Base-by-base conservation (phyloP, 2,329 filamentous ascomycete genomes). In the Cercospora sesami region DNA sequence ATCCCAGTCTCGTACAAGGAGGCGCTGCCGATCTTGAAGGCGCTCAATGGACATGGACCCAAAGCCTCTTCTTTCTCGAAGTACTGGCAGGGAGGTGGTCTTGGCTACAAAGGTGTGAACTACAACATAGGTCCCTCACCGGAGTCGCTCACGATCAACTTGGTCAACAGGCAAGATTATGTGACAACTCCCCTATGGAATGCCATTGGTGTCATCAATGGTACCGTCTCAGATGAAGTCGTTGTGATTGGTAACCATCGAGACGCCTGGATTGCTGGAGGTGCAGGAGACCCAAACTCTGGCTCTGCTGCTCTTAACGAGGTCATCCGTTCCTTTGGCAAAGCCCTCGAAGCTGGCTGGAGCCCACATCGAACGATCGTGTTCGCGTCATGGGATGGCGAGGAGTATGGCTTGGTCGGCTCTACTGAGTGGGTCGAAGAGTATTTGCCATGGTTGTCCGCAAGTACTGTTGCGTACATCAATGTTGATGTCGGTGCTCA, bases 341-440 rank as follows among this genome's bases (percentile, higher is more conserved):
- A 87, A 68, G 91, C 92, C 6, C 78, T 93, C 2, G 84, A 88
- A 28, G 85, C 85, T 28, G 92, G 92, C 14, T 96, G 92, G 92
- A 92, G 90, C 78, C 92, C 95, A 0, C 84, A 93, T 21, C 90
- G 94, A 23, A 98, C 94, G 0, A 92, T 98, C 66, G 92, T 97
- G 48, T 94, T 97, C 76, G 93, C 91, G 0, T 82, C 82, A 65
- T 90, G 87, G 87, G 84, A 86, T 53, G 87, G 87, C 3, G 87
- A 87, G 80, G 93, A 97, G 79, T 96, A 97, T 72, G 92, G 91
- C 0, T 85, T 97, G 5, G 80, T 97, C 14, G 94, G 94, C 4
- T 93, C 90, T 63, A 96, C 94, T 0, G 94, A 97, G 77, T 97
- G 93, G 93, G 92, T 97, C 0, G 93, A 97, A 77, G 92, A 97